Base-by-base conservation (phyloP, 345 rosid genomes). In the Geranium rotundifolium region DNA sequence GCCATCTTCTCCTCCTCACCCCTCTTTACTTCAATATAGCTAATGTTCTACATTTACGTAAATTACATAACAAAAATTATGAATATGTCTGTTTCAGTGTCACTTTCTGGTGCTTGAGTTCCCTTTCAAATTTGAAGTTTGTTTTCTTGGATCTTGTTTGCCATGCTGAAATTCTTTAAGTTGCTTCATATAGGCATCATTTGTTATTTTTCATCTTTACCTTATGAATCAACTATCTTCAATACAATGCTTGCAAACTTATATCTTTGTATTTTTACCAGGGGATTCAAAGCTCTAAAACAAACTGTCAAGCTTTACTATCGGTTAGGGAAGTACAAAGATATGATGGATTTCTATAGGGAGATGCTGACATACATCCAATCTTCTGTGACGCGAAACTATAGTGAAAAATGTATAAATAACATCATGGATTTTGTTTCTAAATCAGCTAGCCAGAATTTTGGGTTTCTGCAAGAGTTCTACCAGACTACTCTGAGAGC, bases 341-440 rank as follows among this genome's bases (percentile, higher is more conserved):
- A 90, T 59, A 90, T 88, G 99, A 95, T 90, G 93, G 96, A 84
- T 54, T 89, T 96, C 17, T 95, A 90, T 56, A 79, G 88, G 70
- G 93, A 82, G 77, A 95, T 95, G 99, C 77, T 95, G 54, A 88
- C 97, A 2, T 95, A 95, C 62, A 95, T 95, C 72, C 90, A 86
- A 73, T 90, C 99, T 52, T 97, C 97, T 27, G 99, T 95, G 66
- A 95, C 99, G 4, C 75, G 97, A 50, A 90, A 95, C 63, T 88
- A 90, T 79, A 95, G 99, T 61, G 99, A 95, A 75, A 95, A 95
- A 75, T 95, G 99, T 69, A 86, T 95, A 79, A 95, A 95, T 77
- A 95, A 85, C 61, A 90, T 95, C 57, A 95, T 95, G 99, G 99
- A 95, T 75, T 95, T 86, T 73, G 96, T 95, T 69, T 95, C 99